Percentiles rank a stretch among this genome's conserved stretches.
Evolutionary conservation across 2,329 filamentous ascomycete genomes (phyloP).

Genomic region (Gremmenia infestans): DNA sequence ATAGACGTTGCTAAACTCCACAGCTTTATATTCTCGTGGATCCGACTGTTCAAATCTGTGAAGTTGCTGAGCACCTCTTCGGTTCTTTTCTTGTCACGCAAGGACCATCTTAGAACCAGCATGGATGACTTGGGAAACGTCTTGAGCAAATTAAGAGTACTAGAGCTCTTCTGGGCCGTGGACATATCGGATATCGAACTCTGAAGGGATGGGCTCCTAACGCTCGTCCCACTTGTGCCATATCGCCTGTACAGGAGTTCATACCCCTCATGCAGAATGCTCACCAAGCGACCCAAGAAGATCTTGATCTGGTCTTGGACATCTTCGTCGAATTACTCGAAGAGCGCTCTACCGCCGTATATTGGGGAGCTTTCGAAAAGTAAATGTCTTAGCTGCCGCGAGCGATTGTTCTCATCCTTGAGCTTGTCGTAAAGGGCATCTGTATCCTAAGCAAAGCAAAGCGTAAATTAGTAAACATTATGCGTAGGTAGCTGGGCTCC

Average conservation of each 20-base stretch:
- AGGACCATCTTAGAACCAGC: not conserved
- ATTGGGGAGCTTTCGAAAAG: not conserved
- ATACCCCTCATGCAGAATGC: slow-evolving; percentile 1
- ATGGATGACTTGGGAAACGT: not conserved
- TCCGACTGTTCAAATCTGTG: slow-evolving; percentile 1
- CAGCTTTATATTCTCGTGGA: slow-evolving; percentile 1
- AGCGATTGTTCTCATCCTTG: not conserved
- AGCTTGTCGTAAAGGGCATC: not conserved
- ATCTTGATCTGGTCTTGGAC: slow-evolving; percentile 3
- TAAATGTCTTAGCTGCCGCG: not conserved
- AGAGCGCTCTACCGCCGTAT: not conserved
- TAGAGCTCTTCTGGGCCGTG: not conserved
- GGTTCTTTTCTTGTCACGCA: slow-evolving; percentile 3
- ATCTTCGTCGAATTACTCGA: slow-evolving; percentile 6
- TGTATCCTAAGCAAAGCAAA: not conserved
- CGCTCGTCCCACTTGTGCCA: not conserved
- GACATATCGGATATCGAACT: not conserved
- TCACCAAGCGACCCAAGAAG: not conserved
- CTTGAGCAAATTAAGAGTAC: not conserved
- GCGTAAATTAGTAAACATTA: not conserved
- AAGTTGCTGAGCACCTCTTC: slow-evolving; percentile 4
- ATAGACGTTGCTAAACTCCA: not conserved
- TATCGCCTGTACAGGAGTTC: slow-evolving; percentile 1
- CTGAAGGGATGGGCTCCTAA: not conserved
- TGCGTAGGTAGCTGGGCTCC: no score